These are phyloP conservation scores for California macrophylla DNA, from an alignment of 441 rosid genomes.

Conservation along the genomic window DNA sequence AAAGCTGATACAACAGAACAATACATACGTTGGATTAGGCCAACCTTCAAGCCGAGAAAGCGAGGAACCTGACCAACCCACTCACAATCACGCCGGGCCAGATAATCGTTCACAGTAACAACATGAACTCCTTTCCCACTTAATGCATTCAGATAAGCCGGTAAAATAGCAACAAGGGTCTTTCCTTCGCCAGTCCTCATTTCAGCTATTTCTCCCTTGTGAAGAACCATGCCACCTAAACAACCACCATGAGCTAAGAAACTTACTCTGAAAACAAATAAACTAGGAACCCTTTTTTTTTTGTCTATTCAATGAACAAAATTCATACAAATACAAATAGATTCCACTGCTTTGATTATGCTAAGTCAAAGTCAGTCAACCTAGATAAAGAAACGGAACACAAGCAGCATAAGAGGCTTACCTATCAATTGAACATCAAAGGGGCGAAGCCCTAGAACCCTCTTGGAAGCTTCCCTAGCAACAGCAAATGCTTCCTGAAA, in stretches of 20 bases:
- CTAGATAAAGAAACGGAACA: neutral
- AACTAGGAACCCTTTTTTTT: neutral
- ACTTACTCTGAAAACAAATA: neutral
- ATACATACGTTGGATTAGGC: conserved; percentile 92
- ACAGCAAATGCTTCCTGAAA: conserved; percentile 90
- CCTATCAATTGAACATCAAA: conserved; percentile 91
- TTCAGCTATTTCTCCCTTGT: conserved; percentile 91
- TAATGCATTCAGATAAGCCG: conserved; percentile 88
- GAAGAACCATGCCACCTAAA: conserved; percentile 94
- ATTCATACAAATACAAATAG: neutral
- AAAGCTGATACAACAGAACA: conserved; percentile 25
- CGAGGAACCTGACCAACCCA: conserved; percentile 99
- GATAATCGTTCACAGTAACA: conserved; percentile 86
- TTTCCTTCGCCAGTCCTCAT: conserved; percentile 99
- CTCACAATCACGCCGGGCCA: conserved; percentile 91
- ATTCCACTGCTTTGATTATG: neutral
- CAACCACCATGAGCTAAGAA: neutral
- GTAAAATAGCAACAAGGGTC: conserved; percentile 89
- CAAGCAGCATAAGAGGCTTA: conserved; percentile 13
- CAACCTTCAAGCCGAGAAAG: conserved; percentile 95
- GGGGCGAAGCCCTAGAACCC: conserved; percentile 84
- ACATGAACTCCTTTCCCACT: conserved; percentile 90
- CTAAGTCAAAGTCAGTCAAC: neutral
- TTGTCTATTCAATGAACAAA: neutral
- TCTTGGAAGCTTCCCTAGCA: conserved; percentile 80